Base-by-base conservation (phyloP, 768 basidiomycete genomes). In the Gautieria morchelliformis region DNA sequence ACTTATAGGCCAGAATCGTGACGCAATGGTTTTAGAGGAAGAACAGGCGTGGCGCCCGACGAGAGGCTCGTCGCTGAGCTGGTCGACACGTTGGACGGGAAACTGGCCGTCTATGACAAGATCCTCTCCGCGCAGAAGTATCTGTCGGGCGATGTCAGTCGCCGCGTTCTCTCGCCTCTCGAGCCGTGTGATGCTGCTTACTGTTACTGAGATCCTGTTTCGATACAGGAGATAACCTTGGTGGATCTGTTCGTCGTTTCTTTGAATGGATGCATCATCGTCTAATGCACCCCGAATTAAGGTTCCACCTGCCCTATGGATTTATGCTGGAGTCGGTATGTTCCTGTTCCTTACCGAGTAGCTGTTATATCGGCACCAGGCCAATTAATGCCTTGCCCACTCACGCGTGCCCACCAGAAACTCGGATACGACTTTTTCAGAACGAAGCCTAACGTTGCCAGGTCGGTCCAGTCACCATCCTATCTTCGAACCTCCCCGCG, bases 41-140 rank as follows among this genome's bases (percentile, higher is more conserved):
- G 9, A n/a, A 12, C 14, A 48, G 35, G 19, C 6, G 19, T n/a
- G 15, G 22, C 53, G 33, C 33, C 52, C 27, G 45, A 62, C 37
- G 42, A 52, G 24, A 45, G 46, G 27, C 37, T 44, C 27, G 61
- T 58, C 17, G 48, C 52, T 24, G 35, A 53, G 1, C 50, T 55
- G 8, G 60, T 66, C 24, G 50, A 61, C 2, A 63, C 62, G 2
- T 67, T 81, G 17, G 68, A 72, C 37, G 67, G 59, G 0, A 78
- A 73, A 60, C 71, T 85, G 20, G 73, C 76, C 32, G 80, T 66
- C 1, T 85, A 84, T 65, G 82, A 85, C 30, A 56, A 61, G 12
- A 79, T 85, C 55, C 71, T 87, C 30, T 65, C 72, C 24, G 83
- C 80, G 65, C 75, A 78, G 58, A 75, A 74, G 61, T 84, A 80